phyloP scores from a whole-genome alignment of 2,329 filamentous ascomycete genomes.

The Alternaria incomplexa region DNA sequence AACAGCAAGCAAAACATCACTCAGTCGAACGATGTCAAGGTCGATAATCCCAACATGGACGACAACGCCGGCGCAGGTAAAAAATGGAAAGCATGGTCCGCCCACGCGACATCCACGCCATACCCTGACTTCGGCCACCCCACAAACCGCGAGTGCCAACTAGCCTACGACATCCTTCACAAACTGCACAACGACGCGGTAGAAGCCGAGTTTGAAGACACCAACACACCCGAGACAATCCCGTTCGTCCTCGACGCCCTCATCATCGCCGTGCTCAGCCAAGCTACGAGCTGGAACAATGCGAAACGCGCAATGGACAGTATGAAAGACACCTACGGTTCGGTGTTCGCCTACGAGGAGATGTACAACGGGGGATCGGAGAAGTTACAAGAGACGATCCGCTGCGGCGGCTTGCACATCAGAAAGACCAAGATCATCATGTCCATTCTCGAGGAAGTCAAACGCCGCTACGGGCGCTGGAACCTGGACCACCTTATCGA shows the following conservation, averaged over 20 bases:
- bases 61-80: background rate
- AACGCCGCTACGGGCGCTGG: constrained; percentile 7
- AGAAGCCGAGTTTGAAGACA: constrained; percentile 1
- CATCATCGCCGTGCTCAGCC: constrained; percentile 5
- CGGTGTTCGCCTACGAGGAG: constrained; percentile 1
- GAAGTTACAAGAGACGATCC: background rate
- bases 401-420: constrained; percentile 5
- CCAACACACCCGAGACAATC: constrained; percentile 2
- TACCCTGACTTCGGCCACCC: constrained; percentile 8
- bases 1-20: too few relatives aligned
- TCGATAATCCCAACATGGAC: background rate
- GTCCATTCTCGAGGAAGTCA: constrained; percentile 7
- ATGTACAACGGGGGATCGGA: background rate
- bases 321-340: constrained; percentile 4
- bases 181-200: constrained; percentile 5
- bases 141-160: constrained; percentile 5
- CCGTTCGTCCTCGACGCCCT: constrained; percentile 8
- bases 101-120: constrained; percentile 7
- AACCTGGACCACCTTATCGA: constrained; percentile 2
- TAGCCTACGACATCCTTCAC: constrained; percentile 6
- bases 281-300: constrained; percentile 10
- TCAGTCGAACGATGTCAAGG: too few relatives aligned
- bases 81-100: constrained; percentile 13
- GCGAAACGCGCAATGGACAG: constrained; percentile 9
- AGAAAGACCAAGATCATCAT: constrained; percentile 8